Evolutionary conservation across 2,329 filamentous ascomycete species (phyloP).

Genomic region (Colletotrichum sp.): DNA sequence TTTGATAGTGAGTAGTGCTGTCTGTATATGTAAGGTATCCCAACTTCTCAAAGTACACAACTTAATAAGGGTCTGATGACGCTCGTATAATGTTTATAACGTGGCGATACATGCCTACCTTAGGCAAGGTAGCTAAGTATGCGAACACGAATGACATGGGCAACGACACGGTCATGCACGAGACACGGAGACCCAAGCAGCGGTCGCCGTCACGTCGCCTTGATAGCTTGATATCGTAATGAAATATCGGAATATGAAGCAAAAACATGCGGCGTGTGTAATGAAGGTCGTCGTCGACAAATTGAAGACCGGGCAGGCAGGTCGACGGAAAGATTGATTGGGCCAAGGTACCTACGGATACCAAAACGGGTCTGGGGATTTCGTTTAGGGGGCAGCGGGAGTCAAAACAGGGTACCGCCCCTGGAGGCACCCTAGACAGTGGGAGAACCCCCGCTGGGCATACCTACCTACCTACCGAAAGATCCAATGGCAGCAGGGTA

Average conservation of each 20-base stretch:
- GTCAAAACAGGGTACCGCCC: neutral
- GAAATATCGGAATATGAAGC: neutral
- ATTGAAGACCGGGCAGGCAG: neutral
- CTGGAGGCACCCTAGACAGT: neutral
- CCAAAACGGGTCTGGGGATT: neutral
- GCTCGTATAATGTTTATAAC: neutral
- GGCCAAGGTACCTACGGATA: neutral
- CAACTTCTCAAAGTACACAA: neutral
- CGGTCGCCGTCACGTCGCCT: neutral
- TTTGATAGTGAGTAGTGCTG: neutral
- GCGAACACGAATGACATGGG: neutral
- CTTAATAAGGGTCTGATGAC: neutral
- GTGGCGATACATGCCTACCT: neutral
- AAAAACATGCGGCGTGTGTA: neutral
- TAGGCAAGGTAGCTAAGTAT: neutral
- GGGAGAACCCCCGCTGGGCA: neutral
- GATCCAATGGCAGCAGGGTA: neutral
- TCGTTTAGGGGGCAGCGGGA: neutral
- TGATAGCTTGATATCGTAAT: neutral
- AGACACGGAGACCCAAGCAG: neutral
- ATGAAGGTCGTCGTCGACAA: neutral
- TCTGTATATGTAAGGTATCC: neutral
- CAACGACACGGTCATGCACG: neutral
- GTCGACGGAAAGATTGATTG: neutral
- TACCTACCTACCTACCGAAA: neutral